Evolutionary conservation across 1,139 yeast genomes (phyloP), one percentile per base, ranked within the genome.

Genomic region (Taphrina deformans): DNA sequence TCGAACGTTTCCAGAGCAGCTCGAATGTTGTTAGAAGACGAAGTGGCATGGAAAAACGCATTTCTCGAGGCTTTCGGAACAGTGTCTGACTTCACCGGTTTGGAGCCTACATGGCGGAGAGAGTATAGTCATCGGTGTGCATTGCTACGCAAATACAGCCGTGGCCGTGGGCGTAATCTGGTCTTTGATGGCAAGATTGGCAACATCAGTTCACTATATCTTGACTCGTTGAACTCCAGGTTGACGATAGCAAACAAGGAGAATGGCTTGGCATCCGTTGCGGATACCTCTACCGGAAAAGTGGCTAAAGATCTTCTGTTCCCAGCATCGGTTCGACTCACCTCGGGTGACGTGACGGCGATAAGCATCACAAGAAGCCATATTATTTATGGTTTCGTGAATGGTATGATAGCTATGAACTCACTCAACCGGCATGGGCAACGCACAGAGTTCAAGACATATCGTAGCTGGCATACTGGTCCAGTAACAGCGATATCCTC

Each of bases 371-470:
- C 41, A 16, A 44, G 44, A 26, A 18, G 12, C 24, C 41, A 38
- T 23, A 16, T 56, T 5, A 38, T 26, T 3, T 59, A 59, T 41
- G 56, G 63, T 2, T 59, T 59, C 26, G n/a, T 14, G 6, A 41
- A 59, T 16, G 63, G 63, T 29, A 26, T 23, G 21, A 50, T 59
- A n/a, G 63, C 63, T 9, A n/a, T 59, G 41, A 35, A 53, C 24
- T 18, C 27, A 5, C 29, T 53, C 23, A 38, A 29, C n/a, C 35
- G 40, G 3, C 40, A 51, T 18, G 55, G 55, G 10, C 44, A 21
- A 24, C 40, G 44, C 6, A 31, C 55, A 18, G 44, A 33, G 27
- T 33, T 31, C 55, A 29, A 33, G 27, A 51, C 55, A 7, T 24
- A 33, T 16, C 31, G 16, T 10, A n/a, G 46, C n/a, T 46, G 55